These are phyloP conservation scores for Apophysomyces sp. DNA, from an alignment of 371 early-diverging fungal species.

Conservation along the genomic window DNA sequence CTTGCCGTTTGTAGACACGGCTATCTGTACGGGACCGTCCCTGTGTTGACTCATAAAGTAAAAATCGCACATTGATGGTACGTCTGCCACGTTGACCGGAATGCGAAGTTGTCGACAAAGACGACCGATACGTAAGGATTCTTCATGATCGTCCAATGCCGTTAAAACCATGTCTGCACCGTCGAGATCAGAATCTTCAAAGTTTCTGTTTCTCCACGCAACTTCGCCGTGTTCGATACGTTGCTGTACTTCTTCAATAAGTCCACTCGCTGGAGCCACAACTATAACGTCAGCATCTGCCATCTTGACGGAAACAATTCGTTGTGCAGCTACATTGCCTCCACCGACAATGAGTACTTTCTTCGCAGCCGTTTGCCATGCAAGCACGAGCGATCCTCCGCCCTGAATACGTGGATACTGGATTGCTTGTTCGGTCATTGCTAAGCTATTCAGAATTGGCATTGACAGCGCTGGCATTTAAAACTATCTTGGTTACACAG, in stretches of 20 bases:
- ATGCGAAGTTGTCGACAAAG: constrained; percentile 67
- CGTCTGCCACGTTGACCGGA: constrained; percentile 92
- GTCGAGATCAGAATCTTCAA: constrained; percentile 57
- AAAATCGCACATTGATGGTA: constrained; percentile 89
- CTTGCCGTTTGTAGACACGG: constrained; percentile 88
- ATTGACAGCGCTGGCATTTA: not conserved
- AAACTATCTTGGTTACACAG: not conserved
- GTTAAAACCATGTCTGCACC: constrained; percentile 75
- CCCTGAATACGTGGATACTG: constrained; percentile 49
- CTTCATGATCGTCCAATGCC: constrained; percentile 76
- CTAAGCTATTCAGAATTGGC: not conserved
- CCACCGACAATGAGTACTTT: constrained; percentile 84
- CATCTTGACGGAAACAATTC: constrained; percentile 75
- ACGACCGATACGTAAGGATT: constrained; percentile 69
- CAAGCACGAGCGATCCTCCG: constrained; percentile 81
- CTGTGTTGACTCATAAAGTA: constrained; percentile 88
- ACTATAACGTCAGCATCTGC: constrained; percentile 80
- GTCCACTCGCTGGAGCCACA: constrained; percentile 63
- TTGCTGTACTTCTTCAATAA: constrained; percentile 64
- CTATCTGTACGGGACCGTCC: constrained; percentile 84
- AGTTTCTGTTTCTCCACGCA: constrained; percentile 58
- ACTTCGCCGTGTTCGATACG: constrained; percentile 64
- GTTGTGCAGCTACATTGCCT: constrained; percentile 77
- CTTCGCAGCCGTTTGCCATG: constrained; percentile 70
- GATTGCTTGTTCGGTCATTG: not conserved